Conservation (phyloP, 148 eudicot genomes). For the Fagopyrum homotropicum region DNA sequence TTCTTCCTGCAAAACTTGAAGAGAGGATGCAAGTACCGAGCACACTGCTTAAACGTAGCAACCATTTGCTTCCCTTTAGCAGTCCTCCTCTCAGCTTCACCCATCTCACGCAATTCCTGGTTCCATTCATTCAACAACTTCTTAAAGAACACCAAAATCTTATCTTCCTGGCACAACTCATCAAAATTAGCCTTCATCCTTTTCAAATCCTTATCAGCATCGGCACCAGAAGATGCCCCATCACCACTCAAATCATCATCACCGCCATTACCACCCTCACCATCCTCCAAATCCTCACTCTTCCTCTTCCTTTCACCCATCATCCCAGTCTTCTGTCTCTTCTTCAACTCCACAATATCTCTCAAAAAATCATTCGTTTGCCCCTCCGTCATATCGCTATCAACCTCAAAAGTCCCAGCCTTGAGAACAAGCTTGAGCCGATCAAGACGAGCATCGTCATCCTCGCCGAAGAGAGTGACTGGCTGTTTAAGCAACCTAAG, state of each 20-base stretch:
- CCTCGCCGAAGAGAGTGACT: conserved; percentile 82
- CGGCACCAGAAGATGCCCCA: conserved; percentile 56
- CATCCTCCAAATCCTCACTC: conserved; percentile 58
- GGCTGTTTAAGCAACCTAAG: conserved; percentile 79
- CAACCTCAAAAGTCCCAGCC: conserved; percentile 74
- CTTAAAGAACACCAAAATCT: conserved; percentile 90
- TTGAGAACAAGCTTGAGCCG: conserved; percentile 71
- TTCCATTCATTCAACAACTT: conserved; percentile 89
- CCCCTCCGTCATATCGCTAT: conserved; percentile 88
- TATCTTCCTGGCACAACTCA: conserved; percentile 85
- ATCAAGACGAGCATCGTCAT: conserved; percentile 65
- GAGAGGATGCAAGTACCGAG: conserved; percentile 75
- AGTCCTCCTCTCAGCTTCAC: conserved; percentile 60
- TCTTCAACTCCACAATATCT: conserved; percentile 85
- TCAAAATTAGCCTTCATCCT: conserved; percentile 73
- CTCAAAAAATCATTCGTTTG: conserved; percentile 92
- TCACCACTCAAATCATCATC: conserved; percentile 76
- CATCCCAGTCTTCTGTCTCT: conserved; percentile 73
- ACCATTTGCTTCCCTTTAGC: conserved; percentile 90
- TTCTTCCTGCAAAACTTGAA: conserved; percentile 93
- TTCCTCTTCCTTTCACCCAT: conserved; percentile 67
- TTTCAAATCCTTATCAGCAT: conserved; percentile 79
- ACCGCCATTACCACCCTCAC: conserved; percentile 59
- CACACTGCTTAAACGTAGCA: conserved; percentile 96
- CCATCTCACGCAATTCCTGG: conserved; percentile 34